Evolutionary conservation across 2,329 filamentous ascomycete species (phyloP).

Genomic region (Fusarium subtropicale): DNA sequence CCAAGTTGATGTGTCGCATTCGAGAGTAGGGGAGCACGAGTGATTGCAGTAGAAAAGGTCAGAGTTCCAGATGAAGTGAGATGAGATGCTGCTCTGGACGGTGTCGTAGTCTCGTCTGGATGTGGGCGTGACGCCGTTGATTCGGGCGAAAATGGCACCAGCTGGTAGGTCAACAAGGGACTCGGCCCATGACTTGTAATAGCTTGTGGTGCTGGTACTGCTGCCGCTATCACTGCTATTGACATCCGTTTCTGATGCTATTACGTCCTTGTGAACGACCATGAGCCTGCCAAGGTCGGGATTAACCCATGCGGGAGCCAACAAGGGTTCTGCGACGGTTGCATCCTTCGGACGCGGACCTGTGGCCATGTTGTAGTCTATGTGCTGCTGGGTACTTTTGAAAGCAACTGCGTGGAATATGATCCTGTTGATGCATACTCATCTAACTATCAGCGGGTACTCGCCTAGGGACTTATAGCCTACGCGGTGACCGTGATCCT

Average conservation of each 20-base stretch:
- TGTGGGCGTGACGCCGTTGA: not conserved
- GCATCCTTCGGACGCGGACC: not conserved
- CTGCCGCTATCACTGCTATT: not conserved
- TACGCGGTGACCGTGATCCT: not conserved
- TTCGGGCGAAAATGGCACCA: not conserved
- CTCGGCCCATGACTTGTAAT: conserved; percentile 3
- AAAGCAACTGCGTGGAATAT: not conserved
- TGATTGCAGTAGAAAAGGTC: conserved; percentile 1
- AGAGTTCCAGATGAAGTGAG: conserved; percentile 4
- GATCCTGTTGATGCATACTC: not conserved
- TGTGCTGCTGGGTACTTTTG: not conserved
- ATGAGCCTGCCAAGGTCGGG: conserved; percentile 1
- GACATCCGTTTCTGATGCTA: not conserved
- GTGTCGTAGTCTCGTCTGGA: conserved; percentile 1
- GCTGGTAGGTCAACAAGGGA: not conserved
- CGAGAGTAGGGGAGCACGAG: not conserved
- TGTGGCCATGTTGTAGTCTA: not conserved
- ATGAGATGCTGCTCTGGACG: not conserved
- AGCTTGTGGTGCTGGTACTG: not conserved
- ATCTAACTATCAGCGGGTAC: not conserved
- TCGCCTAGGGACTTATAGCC: not conserved
- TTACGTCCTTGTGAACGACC: not conserved
- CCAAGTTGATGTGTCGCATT: not conserved
- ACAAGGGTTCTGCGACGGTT: not conserved
- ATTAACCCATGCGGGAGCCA: conserved; percentile 6